Evolutionary conservation across 2,329 filamentous ascomycete genomes (phyloP).

Genomic region (Trichoderma semiorbis): DNA sequence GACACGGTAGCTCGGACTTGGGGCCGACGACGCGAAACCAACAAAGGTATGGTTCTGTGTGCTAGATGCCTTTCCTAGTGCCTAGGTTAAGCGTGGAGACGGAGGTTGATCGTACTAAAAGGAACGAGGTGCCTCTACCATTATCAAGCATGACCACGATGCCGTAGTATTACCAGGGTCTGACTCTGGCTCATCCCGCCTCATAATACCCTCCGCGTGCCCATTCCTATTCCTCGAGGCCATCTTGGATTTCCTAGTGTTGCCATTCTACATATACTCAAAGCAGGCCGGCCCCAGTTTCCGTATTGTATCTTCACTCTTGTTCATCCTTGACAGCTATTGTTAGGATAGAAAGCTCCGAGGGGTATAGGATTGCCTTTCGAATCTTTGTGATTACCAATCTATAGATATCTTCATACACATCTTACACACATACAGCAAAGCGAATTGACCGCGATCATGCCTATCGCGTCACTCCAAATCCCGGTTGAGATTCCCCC

Average conservation of each 20-base stretch:
- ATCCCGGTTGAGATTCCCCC: constrained; percentile 66
- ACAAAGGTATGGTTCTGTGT: neutral
- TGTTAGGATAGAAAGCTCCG: neutral
- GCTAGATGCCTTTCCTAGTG: neutral
- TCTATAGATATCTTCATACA: neutral
- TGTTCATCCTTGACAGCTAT: neutral
- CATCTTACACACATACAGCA: neutral
- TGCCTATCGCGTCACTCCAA: constrained; percentile 70
- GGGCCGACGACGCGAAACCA: neutral
- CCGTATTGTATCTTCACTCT: neutral
- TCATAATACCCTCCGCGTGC: neutral
- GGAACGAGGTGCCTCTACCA: neutral
- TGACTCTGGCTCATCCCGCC: neutral
- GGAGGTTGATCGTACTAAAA: neutral
- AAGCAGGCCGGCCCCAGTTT: neutral
- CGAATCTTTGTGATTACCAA: neutral
- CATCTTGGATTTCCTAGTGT: neutral
- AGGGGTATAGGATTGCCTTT: neutral
- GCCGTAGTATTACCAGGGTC: neutral
- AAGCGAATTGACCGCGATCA: constrained; percentile 33
- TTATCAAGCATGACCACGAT: neutral
- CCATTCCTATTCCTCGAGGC: neutral
- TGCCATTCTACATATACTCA: neutral
- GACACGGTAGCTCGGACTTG: neutral
- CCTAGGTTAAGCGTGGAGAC: neutral